Percentiles rank a stretch among this genome's conserved stretches.
Conservation (phyloP, 2,329 filamentous ascomycete genomes). For the Neofusicoccum parvum region DNA sequence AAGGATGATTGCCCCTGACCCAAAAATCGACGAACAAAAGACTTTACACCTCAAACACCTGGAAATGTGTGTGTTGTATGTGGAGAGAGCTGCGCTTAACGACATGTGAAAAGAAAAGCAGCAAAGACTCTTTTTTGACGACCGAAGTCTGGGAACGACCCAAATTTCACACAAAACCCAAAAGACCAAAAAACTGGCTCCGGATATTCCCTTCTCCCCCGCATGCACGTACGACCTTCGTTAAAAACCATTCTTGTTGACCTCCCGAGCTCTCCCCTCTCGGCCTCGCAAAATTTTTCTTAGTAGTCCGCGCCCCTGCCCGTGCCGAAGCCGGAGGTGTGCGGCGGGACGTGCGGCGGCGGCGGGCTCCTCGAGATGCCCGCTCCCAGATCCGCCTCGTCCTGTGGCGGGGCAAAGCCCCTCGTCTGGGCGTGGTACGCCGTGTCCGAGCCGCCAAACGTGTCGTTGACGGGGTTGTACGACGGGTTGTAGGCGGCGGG, state of each 20-base stretch:
- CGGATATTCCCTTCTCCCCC: neutral
- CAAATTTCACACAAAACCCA: neutral
- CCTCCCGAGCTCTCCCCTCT: neutral
- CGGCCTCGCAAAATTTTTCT: neutral
- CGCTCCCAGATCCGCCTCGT: conserved; percentile 33
- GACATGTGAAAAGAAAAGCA: too few relatives aligned
- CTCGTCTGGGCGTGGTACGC: conserved; percentile 35
- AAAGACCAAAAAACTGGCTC: neutral
- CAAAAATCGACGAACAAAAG: neutral
- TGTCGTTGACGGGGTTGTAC: conserved; percentile 38
- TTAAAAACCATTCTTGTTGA: too few relatives aligned
- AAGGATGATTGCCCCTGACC: neutral
- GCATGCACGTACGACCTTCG: too few relatives aligned
- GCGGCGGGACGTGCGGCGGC: conserved; percentile 20
- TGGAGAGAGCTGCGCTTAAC: neutral
- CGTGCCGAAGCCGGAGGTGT: conserved; percentile 19
- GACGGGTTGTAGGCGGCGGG: conserved; percentile 34
- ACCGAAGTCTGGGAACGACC: neutral
- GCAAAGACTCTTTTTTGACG: neutral
- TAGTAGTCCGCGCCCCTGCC: conserved; percentile 6
- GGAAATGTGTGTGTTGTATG: conserved; percentile 10
- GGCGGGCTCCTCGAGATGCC: conserved; percentile 25
- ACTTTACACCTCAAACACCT: conserved; percentile 7
- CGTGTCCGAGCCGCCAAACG: conserved; percentile 33
- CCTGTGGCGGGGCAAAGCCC: conserved; percentile 22